Base-by-base conservation (phyloP, 2,329 filamentous ascomycete genomes). In the Trichoderma sp. region DNA sequence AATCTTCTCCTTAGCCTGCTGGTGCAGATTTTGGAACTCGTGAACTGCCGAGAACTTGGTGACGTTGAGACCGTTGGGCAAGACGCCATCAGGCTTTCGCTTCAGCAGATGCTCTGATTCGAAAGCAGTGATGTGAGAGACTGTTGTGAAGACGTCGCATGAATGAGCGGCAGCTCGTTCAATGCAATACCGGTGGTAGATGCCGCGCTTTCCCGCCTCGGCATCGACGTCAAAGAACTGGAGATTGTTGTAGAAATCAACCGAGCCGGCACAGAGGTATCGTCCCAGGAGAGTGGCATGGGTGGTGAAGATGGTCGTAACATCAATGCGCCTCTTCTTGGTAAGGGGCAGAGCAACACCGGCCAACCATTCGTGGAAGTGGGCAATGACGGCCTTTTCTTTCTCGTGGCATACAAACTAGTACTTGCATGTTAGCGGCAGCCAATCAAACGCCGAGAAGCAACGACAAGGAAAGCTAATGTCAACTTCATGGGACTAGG, bases 211-310 rank as follows among this genome's bases (percentile, higher is more conserved):
- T 73, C 96, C 96, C 21, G 96, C 96, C 83, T 99, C 96, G 6
- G 94, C 91, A 81, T 99, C 96, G 34, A 97, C 94, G 80, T 99
- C 95, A 79, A 99, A 98, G 84, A 91, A 92, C 82, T 98, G 95
- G 68, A 99, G 88, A 82, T 98, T 98, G 86, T 98, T 99, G 88
- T 99, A 99, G 81, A 99, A 98, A 81, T 99, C 96, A 74, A 98
- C 96, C 0, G 95, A 98, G 69, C 96, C 96, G 66, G 96, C 96
- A 81, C 96, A 98, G 63, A 98, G 92, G 80, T 99, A 98, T 78
- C 96, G 92, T 74, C 96, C 96, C 63, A 99, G 90, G 12, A 99
- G 88, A 6, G 96, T 98, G 28, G 96, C 96, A 83, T 98, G 96
- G 2, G 96, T 99, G 56, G 96, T 99, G 85, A 98, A 98, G 81